A percentile compares a stretch with the other conserved stretches of the same genome.
These are phyloP conservation scores for Monosporozyma unispora DNA, from an alignment of 805 yeast genomes.

Conservation along the genomic window DNA sequence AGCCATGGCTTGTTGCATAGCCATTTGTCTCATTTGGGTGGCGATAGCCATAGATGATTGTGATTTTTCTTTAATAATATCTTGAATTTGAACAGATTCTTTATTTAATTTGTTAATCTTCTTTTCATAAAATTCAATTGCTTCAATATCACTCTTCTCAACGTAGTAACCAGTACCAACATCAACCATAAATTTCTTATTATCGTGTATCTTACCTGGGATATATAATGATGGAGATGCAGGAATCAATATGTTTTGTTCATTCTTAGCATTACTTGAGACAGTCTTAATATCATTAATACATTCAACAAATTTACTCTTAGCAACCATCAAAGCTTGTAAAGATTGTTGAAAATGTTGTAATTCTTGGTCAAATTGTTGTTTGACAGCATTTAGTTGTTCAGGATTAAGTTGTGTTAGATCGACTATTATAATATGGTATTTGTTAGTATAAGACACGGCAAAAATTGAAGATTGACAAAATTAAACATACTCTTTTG, in stretches of 20 bases:
- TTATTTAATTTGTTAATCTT: conserved; percentile 64
- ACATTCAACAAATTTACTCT: conserved; percentile 74
- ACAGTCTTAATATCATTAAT: conserved; percentile 56
- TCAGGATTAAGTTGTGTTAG: conserved; percentile 66
- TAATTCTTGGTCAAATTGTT: conserved; percentile 74
- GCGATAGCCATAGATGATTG: conserved; percentile 32
- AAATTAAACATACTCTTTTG: conserved; percentile 21
- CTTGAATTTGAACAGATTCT: conserved; percentile 66
- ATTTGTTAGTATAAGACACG: not conserved
- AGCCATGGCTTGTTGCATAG: conserved; percentile 14
- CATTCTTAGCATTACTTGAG: conserved; percentile 33
- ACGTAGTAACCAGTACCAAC: conserved; percentile 95
- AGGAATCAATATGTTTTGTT: conserved; percentile 65
- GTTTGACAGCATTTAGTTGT: conserved; percentile 76
- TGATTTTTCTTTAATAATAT: conserved; percentile 66
- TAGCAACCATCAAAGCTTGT: conserved; percentile 76
- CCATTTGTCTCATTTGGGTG: conserved; percentile 24
- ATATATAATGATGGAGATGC: conserved; percentile 82
- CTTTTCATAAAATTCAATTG: conserved; percentile 59
- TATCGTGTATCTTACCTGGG: conserved; percentile 67
- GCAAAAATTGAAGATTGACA: not conserved
- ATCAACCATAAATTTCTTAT: conserved; percentile 73
- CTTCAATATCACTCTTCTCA: conserved; percentile 62
- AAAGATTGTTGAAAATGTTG: conserved; percentile 79
- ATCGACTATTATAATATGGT: conserved; percentile 38